Conservation (phyloP, 129 eudicot genomes). For the Flaveria sonorensis region DNA sequence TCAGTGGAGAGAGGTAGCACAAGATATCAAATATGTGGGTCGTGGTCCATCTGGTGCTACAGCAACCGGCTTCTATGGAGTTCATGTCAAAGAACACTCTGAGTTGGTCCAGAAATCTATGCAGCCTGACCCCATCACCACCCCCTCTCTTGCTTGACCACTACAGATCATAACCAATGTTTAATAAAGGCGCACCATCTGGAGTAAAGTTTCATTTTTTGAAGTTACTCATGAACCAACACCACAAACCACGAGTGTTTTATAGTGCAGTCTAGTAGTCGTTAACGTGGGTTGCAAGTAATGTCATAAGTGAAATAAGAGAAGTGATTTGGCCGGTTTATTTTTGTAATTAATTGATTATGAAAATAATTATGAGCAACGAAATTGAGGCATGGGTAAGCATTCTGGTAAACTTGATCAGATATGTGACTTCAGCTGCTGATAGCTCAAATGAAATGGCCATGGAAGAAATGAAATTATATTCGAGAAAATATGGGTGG, state of each 20-base stretch:
- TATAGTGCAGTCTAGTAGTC: background rate
- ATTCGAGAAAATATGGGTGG: no score
- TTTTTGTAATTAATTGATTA: background rate
- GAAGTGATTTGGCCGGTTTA: background rate
- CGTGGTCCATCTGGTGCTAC: constrained; percentile 97
- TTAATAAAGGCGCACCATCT: constrained; percentile 22
- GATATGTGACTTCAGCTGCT: no score
- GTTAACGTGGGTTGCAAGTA: background rate
- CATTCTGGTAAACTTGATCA: no score
- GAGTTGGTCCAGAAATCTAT: constrained; percentile 73
- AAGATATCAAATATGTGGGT: constrained; percentile 79
- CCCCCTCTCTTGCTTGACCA: constrained; percentile 25
- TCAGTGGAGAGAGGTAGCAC: constrained; percentile 56
- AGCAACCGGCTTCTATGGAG: constrained; percentile 77
- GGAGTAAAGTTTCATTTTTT: background rate
- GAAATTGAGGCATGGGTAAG: background rate
- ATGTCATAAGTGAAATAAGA: constrained; percentile 12
- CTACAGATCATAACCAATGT: background rate
- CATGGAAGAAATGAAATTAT: no score
- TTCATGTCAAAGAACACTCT: constrained; percentile 74
- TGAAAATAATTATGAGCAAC: background rate
- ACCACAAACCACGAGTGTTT: background rate
- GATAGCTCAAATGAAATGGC: no score
- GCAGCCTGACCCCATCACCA: constrained; percentile 30
- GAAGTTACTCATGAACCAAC: background rate